A percentile compares a stretch with the other conserved stretches of the same genome.
phyloP scores from a whole-genome alignment of 2,329 filamentous ascomycete species.

The Ploettnerulaceae sp. region DNA sequence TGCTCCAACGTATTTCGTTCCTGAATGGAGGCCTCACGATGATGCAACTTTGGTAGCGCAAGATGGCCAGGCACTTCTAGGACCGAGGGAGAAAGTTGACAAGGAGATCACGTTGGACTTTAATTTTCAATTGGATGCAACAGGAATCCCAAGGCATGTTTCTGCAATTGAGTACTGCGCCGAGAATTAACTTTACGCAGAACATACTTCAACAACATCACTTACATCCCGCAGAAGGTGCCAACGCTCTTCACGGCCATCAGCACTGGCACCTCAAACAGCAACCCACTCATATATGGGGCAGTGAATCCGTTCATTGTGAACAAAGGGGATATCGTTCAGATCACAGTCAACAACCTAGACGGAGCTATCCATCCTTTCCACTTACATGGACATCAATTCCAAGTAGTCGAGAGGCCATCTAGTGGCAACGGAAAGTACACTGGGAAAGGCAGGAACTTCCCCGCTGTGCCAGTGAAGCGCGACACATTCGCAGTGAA shows the following conservation, averaged over 20 bases:
- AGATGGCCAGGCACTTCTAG: constrained; percentile 13
- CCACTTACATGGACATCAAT: constrained; percentile 52
- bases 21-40: constrained; percentile 60
- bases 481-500: constrained; percentile 41
- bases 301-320: constrained; percentile 61
- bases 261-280: constrained; percentile 42
- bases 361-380: constrained; percentile 45
- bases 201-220: constrained; percentile 68
- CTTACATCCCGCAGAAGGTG: constrained; percentile 69
- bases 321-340: constrained; percentile 56
- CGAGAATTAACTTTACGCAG: constrained; percentile 4
- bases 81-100: constrained; percentile 5
- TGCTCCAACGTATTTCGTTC: constrained; percentile 48
- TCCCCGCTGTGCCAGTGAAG: constrained; percentile 42
- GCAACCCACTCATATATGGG: constrained; percentile 57
- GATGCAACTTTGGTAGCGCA: constrained; percentile 65
- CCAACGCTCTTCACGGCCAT: constrained; percentile 76
- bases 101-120: constrained; percentile 20
- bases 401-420: constrained; percentile 35
- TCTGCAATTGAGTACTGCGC: not conserved
- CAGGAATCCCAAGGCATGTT: constrained; percentile 18
- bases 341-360: constrained; percentile 47
- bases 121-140: constrained; percentile 17
- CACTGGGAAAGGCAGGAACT: constrained; percentile 5
- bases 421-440: constrained; percentile 3